Percentiles rank a stretch among this genome's conserved stretches.
Evolutionary conservation across 345 rosid species (phyloP).

Genomic region (Eutrema yunnanense): DNA sequence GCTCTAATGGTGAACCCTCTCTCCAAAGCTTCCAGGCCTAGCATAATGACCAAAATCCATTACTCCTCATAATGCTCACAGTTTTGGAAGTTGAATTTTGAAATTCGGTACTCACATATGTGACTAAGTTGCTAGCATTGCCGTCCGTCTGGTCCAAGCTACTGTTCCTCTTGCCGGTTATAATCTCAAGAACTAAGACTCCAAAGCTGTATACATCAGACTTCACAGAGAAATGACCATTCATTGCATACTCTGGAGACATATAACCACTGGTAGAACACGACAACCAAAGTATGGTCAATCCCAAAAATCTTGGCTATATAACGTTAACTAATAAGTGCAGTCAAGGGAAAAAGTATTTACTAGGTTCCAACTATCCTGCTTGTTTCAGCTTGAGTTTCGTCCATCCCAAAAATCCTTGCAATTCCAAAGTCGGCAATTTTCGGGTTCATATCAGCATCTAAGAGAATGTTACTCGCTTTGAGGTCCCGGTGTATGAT

Average conservation of each 20-base stretch:
- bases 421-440: neutral
- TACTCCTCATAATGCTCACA: neutral
- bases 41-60: neutral
- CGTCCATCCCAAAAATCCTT: neutral
- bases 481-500: too few species aligned
- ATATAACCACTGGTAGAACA: neutral
- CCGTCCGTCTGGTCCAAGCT: too few species aligned
- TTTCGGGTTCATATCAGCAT: too few species aligned
- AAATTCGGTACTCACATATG: neutral
- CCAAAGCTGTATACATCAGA: too few species aligned
- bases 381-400: neutral
- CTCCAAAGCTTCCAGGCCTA: slow-evolving; percentile 5
- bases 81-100: neutral
- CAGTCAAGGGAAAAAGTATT: neutral
- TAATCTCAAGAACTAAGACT: too few species aligned
- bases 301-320: neutral
- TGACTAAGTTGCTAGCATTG: neutral
- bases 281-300: neutral
- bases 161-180: too few species aligned
- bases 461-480: too few species aligned
- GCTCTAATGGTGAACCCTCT: neutral
- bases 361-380: neutral
- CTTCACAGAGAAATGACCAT: too few species aligned
- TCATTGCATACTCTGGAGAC: neutral
- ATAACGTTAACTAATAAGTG: too few species aligned